Evolutionary conservation across 192 early-diverging fungal species (phyloP), one percentile per base, ranked within the genome.

Genomic region (Coemansia sp.): DNA sequence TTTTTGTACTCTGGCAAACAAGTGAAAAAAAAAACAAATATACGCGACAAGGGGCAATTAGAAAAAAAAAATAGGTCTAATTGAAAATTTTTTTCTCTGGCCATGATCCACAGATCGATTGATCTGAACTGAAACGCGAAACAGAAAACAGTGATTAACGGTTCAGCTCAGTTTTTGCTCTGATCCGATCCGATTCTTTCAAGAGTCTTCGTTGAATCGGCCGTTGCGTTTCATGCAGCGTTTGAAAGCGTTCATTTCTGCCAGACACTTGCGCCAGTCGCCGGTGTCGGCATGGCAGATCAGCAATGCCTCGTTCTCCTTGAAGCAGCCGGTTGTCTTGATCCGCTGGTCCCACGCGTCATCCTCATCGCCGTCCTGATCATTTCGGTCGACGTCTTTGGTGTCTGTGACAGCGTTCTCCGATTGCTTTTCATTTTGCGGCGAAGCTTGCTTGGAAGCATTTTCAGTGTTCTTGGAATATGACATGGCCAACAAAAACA

Each of bases 251-350:
- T 73, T 36, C 88, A 98, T 90, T 69, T 93, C 92, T 35, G 79
- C 83, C 51, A 84, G 71, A 72, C 96, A 98, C 48, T 85, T 75
- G 45, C 96, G 87, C 93, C 94, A 98, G 80, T 98, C 96, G 63
- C 90, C 87, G 15, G 87, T 93, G 55, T 94, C 92, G 20, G 86
- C 87, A 75, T 93, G 90, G 75, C 96, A 98, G 66, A 93, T 76
- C 60, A 92, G 91, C 45, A 98, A 83, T 2, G 69, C 79, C 61
- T 94, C 91, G 79, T 96, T 94, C 72, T 98, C 88, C 20, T 83
- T 68, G 67, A 76, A 87, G 71, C 96, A 98, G 5, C 96, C 96
- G 15, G 92, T 90, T 35, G 79, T 73, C 48, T 84, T 84, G 62
- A 97, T 95, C 43, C 93, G 88, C 22, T 81, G 81, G 67, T 91